These are phyloP conservation scores for Mortierella sp. DNA, from an alignment of 371 early-diverging fungal genomes.

Conservation along the genomic window DNA sequence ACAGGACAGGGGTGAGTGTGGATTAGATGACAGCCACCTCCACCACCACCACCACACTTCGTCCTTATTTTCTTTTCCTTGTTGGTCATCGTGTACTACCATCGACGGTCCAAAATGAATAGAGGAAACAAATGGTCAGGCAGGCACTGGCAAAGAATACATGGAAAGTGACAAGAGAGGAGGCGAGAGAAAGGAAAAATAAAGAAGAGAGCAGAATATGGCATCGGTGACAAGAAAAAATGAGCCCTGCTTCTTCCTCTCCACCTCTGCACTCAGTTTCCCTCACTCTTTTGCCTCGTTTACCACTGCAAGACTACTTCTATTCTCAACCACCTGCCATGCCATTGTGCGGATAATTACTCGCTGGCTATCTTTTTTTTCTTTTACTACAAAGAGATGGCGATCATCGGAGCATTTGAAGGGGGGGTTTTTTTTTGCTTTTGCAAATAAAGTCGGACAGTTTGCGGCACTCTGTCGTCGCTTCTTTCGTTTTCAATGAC, in stretches of 20 bases:
- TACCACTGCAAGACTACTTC: background rate
- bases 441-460: too few species aligned
- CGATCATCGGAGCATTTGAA: background rate
- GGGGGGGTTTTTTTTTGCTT: background rate
- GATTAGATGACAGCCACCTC: background rate
- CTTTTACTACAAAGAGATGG: background rate
- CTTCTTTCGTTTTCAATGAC: background rate
- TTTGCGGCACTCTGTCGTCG: too few species aligned
- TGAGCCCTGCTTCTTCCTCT: background rate
- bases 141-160: background rate
- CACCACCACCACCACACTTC: background rate
- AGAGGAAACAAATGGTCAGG: background rate
- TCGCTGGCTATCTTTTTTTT: background rate
- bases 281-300: background rate
- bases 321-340: background rate
- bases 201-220: background rate
- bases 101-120: background rate
- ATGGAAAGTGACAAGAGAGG: background rate
- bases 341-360: background rate
- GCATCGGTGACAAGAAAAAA: background rate
- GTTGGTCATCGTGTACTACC: slow-evolving; percentile 22
- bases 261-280: background rate
- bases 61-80: background rate
- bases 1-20: background rate
- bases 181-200: background rate